These are phyloP conservation scores for Cercospora zeina DNA, from an alignment of 2,329 filamentous ascomycete genomes.

Conservation along the genomic window DNA sequence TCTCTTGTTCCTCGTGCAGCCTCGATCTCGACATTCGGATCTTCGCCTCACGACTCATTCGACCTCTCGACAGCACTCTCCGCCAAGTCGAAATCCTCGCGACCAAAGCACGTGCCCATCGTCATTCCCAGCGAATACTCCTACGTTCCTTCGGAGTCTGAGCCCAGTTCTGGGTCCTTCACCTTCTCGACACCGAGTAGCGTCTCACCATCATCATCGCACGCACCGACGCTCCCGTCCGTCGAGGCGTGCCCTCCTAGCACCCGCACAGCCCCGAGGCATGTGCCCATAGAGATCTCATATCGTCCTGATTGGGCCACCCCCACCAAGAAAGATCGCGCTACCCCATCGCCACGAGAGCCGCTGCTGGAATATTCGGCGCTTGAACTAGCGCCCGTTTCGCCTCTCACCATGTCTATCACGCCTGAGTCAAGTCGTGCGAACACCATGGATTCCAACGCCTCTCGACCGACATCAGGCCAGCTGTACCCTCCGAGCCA, in stretches of 20 bases:
- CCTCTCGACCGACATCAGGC: conserved; percentile 47
- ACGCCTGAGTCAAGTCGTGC: conserved; percentile 48
- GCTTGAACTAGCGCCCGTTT: conserved; percentile 31
- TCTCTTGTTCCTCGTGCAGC: conserved; percentile 16
- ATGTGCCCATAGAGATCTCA: conserved; percentile 53
- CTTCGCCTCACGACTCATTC: conserved; percentile 31
- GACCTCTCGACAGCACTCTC: conserved; percentile 20
- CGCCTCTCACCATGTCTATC: conserved; percentile 46
- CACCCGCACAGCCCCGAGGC: conserved; percentile 38
- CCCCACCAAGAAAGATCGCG: conserved; percentile 44
- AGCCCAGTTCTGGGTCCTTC: conserved; percentile 23
- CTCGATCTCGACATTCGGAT: conserved; percentile 18
- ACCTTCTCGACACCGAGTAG: conserved; percentile 21
- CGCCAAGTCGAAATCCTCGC: conserved; percentile 25
- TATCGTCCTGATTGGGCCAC: conserved; percentile 43
- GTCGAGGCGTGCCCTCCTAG: conserved; percentile 22
- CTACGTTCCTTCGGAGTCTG: conserved; percentile 26
- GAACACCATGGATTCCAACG: conserved; percentile 52
- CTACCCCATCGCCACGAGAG: conserved; percentile 30
- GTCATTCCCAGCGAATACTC: conserved; percentile 44
- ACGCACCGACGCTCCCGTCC: conserved; percentile 9
- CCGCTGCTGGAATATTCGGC: conserved; percentile 32
- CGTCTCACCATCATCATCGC: conserved; percentile 21
- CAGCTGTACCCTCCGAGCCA: conserved; percentile 43
- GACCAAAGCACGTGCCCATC: conserved; percentile 49